Base-by-base conservation (phyloP, 257 asterid species). In the Solanum sejunctum region DNA sequence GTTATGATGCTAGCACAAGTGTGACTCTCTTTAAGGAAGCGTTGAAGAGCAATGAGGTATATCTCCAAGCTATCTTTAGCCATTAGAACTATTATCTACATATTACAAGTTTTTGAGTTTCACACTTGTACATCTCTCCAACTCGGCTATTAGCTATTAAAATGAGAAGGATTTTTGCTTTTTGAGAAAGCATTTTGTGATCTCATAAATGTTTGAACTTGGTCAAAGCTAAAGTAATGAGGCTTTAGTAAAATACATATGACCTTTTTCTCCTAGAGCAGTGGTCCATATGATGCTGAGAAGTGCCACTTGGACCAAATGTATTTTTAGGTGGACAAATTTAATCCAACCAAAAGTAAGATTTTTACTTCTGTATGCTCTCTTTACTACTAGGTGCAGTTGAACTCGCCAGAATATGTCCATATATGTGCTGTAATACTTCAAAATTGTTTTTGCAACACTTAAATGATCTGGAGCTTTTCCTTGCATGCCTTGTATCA, bases 11-110 rank as follows among this genome's bases (percentile, higher is more conserved):
- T 26, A 86, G 78, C 6, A 93, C 90, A 60, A 89, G 94, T 70
- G 84, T 87, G 63, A 23, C 85, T 51, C 90, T 95, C 80, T 93
- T 95, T 85, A 89, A 86, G 78, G 93, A 95, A 90, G 98, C 97
- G 51, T 85, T 95, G 89, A 87, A 84, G 89, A 86, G 80, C 83
- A 95, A 95, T 49, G 95, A 95, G 98, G 97, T 95, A 87, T 89
- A 28, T 23, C 20, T 16, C 51, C 51, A 55, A n/a, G 56, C 72
- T 70, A 73, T 84, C 54, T 78, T 64, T 82, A n/a, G 36, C 63
- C 84, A 26, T 70, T 60, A 51, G 57, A 83, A 75, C 51, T 13
- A 73, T n/a, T 52, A 73, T 41, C 85, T 51, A 69, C 28, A 52
- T 36, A 54, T 51, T 66, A 12, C 45, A 17, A 49, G 61, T 75